These are phyloP conservation scores for Sporothrix protearum DNA, from an alignment of 2,329 filamentous ascomycete species.

Conservation along the genomic window DNA sequence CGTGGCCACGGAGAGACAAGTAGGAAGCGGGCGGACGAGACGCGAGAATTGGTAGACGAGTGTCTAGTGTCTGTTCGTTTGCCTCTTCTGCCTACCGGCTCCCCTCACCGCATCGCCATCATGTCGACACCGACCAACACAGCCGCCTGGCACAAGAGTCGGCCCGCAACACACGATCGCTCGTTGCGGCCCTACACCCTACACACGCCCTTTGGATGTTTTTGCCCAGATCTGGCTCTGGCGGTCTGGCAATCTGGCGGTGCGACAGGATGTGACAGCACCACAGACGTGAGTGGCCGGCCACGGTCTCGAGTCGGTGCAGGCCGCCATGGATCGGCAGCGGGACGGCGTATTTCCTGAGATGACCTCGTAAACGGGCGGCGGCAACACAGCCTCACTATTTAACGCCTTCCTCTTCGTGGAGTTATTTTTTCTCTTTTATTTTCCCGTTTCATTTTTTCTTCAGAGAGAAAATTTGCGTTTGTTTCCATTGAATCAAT, in stretches of 20 bases:
- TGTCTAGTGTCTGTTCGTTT: background rate
- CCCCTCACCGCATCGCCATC: background rate
- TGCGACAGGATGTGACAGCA: conserved; percentile 29
- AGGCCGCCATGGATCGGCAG: conserved; percentile 34
- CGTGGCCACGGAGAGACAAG: background rate
- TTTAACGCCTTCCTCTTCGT: too few relatives aligned
- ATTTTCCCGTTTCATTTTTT: background rate
- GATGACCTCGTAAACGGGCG: too few relatives aligned
- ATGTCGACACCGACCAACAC: background rate
- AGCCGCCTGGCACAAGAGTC: conserved; percentile 5
- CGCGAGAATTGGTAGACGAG: background rate
- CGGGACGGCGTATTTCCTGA: conserved; percentile 38
- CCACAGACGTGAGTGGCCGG: conserved; percentile 34
- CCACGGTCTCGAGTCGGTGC: conserved; percentile 34
- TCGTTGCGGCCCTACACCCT: background rate
- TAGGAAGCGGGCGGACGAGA: background rate
- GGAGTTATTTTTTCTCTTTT: background rate
- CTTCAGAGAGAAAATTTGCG: too few relatives aligned
- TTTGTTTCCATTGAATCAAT: too few relatives aligned
- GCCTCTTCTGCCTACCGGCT: background rate
- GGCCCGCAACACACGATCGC: background rate
- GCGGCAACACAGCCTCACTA: too few relatives aligned
- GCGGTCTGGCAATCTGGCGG: too few relatives aligned
- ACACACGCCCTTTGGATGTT: background rate
- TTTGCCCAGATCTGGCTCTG: background rate